A percentile compares a stretch with the other conserved stretches of the same genome.
These are phyloP conservation scores for Fusarium falciforme DNA, from an alignment of 2,329 filamentous ascomycete genomes.

Conservation along the genomic window DNA sequence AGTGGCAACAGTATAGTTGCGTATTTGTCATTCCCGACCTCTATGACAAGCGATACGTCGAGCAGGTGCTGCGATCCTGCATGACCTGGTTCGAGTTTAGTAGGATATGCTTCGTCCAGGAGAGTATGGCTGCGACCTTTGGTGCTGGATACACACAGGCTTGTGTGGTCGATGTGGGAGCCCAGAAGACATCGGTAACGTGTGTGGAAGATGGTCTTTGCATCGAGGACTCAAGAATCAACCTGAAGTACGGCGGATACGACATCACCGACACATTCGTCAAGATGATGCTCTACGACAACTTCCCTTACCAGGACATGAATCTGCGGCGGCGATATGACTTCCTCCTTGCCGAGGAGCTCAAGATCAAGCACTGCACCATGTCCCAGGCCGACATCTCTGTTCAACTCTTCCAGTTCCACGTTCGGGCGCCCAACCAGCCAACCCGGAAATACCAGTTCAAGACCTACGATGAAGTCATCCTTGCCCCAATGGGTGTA, in stretches of 20 bases:
- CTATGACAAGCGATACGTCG: conserved; percentile 94
- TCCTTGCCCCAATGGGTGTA: conserved; percentile 94
- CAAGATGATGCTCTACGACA: conserved; percentile 97
- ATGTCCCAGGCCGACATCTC: conserved; percentile 91
- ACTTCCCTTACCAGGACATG: conserved; percentile 95
- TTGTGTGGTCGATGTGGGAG: conserved; percentile 95
- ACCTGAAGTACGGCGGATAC: conserved; percentile 91
- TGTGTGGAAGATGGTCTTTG: conserved; percentile 97
- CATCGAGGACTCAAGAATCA: conserved; percentile 93
- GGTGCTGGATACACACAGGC: conserved; percentile 94
- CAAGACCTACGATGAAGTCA: conserved; percentile 96
- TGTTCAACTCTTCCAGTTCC: conserved; percentile 89
- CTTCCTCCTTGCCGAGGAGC: conserved; percentile 91
- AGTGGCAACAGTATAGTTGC: conserved; percentile 92
- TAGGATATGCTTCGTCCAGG: conserved; percentile 92
- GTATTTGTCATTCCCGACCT: conserved; percentile 98
- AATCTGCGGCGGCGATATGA: conserved; percentile 92
- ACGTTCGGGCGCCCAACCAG: conserved; percentile 87
- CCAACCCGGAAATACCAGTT: conserved; percentile 94
- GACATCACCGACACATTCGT: conserved; percentile 96
- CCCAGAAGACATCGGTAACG: conserved; percentile 96
- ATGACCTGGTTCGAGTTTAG: conserved; percentile 92
- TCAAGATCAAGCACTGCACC: conserved; percentile 93
- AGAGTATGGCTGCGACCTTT: conserved; percentile 94
- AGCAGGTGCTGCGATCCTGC: conserved; percentile 83